phyloP scores from a whole-genome alignment of 2,329 filamentous ascomycete species.

The Epichloe gansuensis region DNA sequence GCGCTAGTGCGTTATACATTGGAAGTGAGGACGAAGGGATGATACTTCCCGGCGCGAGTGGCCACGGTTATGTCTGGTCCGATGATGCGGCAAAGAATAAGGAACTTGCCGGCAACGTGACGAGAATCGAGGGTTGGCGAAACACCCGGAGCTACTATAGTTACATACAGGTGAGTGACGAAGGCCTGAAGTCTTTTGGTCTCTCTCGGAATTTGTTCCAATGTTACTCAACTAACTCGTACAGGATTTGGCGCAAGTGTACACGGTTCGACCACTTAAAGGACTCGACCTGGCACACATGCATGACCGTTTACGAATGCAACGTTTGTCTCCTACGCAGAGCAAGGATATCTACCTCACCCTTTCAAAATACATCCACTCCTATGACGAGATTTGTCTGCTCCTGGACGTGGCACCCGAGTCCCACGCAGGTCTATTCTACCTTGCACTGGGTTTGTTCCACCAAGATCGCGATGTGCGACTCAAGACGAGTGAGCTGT shows the following conservation, averaged over 20 bases:
- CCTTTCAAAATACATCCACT: slow-evolving; percentile 60
- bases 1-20: slow-evolving; percentile 79
- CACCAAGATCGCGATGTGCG: slow-evolving; percentile 77
- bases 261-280: slow-evolving; percentile 56
- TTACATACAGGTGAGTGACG: slow-evolving; percentile 62
- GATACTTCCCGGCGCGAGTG: slow-evolving; percentile 47
- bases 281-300: slow-evolving; percentile 83
- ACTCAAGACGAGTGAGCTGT: slow-evolving; percentile 60
- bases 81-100: slow-evolving; percentile 69
- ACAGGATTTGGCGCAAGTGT: slow-evolving; percentile 53
- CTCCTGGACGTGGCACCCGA: slow-evolving; percentile 74
- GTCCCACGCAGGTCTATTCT: slow-evolving; percentile 79
- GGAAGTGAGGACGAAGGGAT: slow-evolving; percentile 60
- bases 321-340: slow-evolving; percentile 64
- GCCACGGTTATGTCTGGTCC: slow-evolving; percentile 92
- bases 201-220: background rate
- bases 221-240: background rate
- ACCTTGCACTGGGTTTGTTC: slow-evolving; percentile 80
- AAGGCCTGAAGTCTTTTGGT: too few species aligned
- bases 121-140: slow-evolving; percentile 91
- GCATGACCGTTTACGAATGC: slow-evolving; percentile 76
- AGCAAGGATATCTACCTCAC: slow-evolving; percentile 78
- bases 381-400: slow-evolving; percentile 77
- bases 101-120: slow-evolving; percentile 84
- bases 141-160: slow-evolving; percentile 92